Conservation (phyloP, 805 yeast genomes). For the Wickerhamomyces mucosus region DNA sequence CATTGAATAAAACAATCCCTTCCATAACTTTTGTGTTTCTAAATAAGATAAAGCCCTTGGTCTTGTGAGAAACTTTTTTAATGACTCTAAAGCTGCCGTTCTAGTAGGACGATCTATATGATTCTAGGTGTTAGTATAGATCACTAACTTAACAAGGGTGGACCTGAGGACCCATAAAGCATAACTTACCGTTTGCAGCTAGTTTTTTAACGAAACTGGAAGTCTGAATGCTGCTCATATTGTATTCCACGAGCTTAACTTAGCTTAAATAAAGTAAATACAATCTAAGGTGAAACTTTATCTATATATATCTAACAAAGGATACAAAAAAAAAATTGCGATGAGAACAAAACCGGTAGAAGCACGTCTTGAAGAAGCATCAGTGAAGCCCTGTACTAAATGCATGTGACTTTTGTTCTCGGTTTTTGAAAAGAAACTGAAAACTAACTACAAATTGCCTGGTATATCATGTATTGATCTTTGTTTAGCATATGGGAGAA, state of each 20-base stretch:
- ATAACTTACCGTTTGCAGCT: constrained; percentile 60
- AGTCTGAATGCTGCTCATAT: constrained; percentile 24
- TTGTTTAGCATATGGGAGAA: constrained; percentile 4
- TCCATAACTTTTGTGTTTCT: constrained; percentile 76
- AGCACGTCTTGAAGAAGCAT: too few relatives aligned
- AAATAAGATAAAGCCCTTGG: constrained; percentile 28
- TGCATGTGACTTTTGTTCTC: too few relatives aligned
- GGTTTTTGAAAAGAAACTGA: too few relatives aligned
- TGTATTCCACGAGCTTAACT: too few relatives aligned
- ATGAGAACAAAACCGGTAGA: too few relatives aligned
- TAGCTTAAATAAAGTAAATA: too few relatives aligned
- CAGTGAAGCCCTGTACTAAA: too few relatives aligned
- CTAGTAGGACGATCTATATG: constrained; percentile 52
- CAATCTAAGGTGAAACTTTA: too few relatives aligned
- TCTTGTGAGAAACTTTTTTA: constrained; percentile 46
- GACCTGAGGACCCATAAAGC: background rate
- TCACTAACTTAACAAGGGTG: background rate
- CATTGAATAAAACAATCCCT: constrained; percentile 90
- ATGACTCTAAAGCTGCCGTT: constrained; percentile 59
- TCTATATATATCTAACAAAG: too few relatives aligned
- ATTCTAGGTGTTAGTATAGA: constrained; percentile 4
- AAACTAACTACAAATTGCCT: too few relatives aligned
- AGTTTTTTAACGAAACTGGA: constrained; percentile 63
- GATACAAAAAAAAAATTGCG: too few relatives aligned
- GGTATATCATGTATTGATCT: too few relatives aligned